Percentiles rank a stretch among this genome's conserved stretches.
Conservation (phyloP, 2,329 filamentous ascomycete genomes). For the Aspergillus vadensis region DNA sequence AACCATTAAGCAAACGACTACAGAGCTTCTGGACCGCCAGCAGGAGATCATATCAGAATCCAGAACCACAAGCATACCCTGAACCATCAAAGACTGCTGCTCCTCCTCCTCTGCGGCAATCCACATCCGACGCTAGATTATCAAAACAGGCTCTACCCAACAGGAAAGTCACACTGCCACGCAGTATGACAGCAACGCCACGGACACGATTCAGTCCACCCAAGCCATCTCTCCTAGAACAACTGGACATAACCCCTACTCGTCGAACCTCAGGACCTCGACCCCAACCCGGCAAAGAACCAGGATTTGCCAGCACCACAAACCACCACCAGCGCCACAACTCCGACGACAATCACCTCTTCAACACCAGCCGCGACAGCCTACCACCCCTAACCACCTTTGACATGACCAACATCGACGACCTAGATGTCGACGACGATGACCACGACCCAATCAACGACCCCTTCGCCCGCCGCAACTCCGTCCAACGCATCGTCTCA, state of each 20-base stretch:
- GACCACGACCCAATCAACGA: slow-evolving; percentile 34
- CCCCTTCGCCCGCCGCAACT: slow-evolving; percentile 33
- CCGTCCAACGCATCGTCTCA: slow-evolving; percentile 29
- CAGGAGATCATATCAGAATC: slow-evolving; percentile 27
- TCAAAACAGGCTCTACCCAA: slow-evolving; percentile 24
- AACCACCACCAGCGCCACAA: slow-evolving; percentile 21
- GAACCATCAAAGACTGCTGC: slow-evolving; percentile 19
- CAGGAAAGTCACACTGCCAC: slow-evolving; percentile 38
- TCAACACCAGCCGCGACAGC: slow-evolving; percentile 27
- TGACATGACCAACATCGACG: slow-evolving; percentile 36
- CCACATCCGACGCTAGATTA: slow-evolving; percentile 24
- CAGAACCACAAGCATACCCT: slow-evolving; percentile 20
- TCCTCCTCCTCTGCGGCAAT: slow-evolving; percentile 9
- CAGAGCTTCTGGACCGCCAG: slow-evolving; percentile 44
- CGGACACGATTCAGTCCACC: slow-evolving; percentile 44
- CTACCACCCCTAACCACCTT: slow-evolving; percentile 32
- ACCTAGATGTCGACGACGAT: slow-evolving; percentile 35
- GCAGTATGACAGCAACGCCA: slow-evolving; percentile 38
- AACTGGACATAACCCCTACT: slow-evolving; percentile 41
- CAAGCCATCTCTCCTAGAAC: slow-evolving; percentile 43
- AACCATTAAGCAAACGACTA: slow-evolving; percentile 40
- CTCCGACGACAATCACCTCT: slow-evolving; percentile 28
- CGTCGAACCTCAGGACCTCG: slow-evolving; percentile 34
- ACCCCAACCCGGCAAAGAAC: slow-evolving; percentile 26
- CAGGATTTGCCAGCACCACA: not conserved